phyloP scores from a whole-genome alignment of 2,329 filamentous ascomycete genomes.

The Nemania abortiva region DNA sequence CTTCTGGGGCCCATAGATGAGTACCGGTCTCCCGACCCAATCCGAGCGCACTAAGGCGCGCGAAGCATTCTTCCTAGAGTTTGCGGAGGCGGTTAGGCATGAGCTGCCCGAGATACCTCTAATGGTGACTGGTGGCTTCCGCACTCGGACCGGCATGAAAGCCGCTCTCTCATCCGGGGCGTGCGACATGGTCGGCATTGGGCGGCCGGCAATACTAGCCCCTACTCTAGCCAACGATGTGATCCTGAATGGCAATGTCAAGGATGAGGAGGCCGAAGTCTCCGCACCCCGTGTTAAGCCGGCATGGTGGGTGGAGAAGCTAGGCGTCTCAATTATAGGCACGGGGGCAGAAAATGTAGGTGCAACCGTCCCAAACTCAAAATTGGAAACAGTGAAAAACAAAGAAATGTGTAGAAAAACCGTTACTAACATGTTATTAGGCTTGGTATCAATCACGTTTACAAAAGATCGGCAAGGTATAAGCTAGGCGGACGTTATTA shows the following conservation, averaged over 20 bases:
- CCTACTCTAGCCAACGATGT: not conserved
- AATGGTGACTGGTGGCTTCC: constrained; percentile 6
- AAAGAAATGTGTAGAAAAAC: not conserved
- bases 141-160: not conserved
- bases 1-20: not conserved
- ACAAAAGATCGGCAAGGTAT: not conserved
- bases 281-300: not conserved
- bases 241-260: not conserved
- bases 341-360: not conserved
- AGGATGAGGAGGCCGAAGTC: not conserved
- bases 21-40: not conserved
- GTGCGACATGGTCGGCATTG: constrained; percentile 8
- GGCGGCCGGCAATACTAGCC: not conserved
- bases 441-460: not conserved
- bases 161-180: not conserved
- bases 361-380: not conserved
- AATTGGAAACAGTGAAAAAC: not conserved
- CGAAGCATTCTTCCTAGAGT: constrained; percentile 13
- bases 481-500: not conserved
- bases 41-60: constrained; percentile 6
- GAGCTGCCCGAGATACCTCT: not conserved
- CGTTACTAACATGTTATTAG: not conserved
- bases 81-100: not conserved
- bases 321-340: not conserved
- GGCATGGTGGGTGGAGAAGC: not conserved